Evolutionary conservation across 352 stramenopile genomes (phyloP), one percentile per base, ranked within the genome.

Genomic region (Paralagenidium karlingii): DNA sequence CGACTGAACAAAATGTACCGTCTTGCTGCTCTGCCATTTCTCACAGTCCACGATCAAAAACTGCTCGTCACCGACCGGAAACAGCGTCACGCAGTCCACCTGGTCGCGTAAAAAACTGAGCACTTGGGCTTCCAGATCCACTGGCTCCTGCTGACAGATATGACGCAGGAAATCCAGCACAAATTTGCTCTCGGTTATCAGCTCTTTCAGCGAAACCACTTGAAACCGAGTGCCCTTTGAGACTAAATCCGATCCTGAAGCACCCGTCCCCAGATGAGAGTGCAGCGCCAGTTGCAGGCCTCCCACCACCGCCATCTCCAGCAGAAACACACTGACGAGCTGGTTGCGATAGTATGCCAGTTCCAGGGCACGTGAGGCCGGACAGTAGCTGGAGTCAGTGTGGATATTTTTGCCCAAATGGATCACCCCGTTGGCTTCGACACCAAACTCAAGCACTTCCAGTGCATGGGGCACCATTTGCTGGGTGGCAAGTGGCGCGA

Each of bases 291-390:
- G n/a, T n/a, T n/a, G n/a, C n/a, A n/a, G n/a, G n/a, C n/a, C n/a
- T 16, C 69, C 66, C 25, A 74, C 44, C 15, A 87, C 49, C 4
- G 76, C 69, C 55, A 86, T 82, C 22, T 93, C 75, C 1, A 59
- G 66, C 5, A 89, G 30, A 24, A 94, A 90, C 32, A 83, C 49
- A 42, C 91, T 71, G 0, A 91, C 50, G 39, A 92, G 43, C 27
- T 91, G 75, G 43, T 94, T 94, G 4, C 81, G 74, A 49, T 91
- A 91, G 43, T 88, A 94, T 5, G 60, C 68, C 4, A 94, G 41
- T 38, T 83, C 68, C 2, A 94, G 51, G 24, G 78, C 67, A 24
- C 68, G 63, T 16, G 30, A 36, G 19, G 30, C 16, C 30, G 30
- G 30, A n/a, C n/a, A n/a, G n/a, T n/a, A n/a, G n/a, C n/a, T n/a